Evolutionary conservation across 768 basidiomycete genomes (phyloP), one percentile per base, ranked within the genome.

Genomic region (Serpula lacrymans): DNA sequence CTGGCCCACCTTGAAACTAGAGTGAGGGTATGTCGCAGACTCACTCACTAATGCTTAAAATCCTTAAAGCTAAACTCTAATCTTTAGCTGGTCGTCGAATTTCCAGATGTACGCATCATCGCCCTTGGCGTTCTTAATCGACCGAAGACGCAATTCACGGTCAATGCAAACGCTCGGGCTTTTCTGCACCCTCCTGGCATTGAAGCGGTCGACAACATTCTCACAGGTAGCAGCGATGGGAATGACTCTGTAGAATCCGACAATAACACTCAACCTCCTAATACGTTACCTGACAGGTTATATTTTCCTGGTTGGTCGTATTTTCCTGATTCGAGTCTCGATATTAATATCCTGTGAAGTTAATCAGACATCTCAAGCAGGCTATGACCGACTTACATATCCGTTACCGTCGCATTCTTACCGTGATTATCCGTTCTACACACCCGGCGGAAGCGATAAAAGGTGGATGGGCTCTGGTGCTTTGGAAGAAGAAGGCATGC

Each of bases 141-240:
- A 26, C 81, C 82, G 4, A 69, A 72, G 28, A 78, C 75, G 37
- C 57, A 71, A 29, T 63, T 82, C 25, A 73, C 60, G 10, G 68
- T 82, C 22, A 90, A 91, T 50, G 53, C 60, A 7, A 88, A 84
- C 55, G 87, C 88, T n/a, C 74, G 70, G 38, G 51, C 70, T 28
- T 74, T 89, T 40, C 58, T 91, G 29, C 77, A 80, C 50, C 88
- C 87, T 6, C 81, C 84, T 3, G 83, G 79, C 4, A 74, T 86
- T 29, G 68, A 66, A 12, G 46, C 58, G 9, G 51, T 64, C 24
- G 52, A 50, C 37, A 29, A 40, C 14, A 11, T 33, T n/a, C n/a
- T n/a, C n/a, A n/a, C n/a, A n/a, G n/a, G n/a, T n/a, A n/a, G n/a
- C n/a, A 28, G 29, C 21, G 12, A 6, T 4, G n/a, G 4, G 17